Conservation (phyloP, 2,329 filamentous ascomycete genomes). For the Alternaria longipes region DNA sequence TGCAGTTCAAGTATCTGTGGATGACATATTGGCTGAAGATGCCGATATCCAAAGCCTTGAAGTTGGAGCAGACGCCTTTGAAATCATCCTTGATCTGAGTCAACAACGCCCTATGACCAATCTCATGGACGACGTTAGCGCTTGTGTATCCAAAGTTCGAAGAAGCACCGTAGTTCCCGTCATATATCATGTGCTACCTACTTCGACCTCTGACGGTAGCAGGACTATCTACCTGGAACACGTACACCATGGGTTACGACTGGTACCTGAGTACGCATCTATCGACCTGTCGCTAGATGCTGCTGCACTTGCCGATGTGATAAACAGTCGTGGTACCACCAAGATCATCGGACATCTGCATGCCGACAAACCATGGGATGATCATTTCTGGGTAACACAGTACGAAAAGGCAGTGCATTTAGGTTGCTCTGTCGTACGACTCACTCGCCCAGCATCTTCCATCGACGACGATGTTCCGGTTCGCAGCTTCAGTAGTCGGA, state of each 20-base stretch:
- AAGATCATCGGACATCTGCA: constrained; percentile 69
- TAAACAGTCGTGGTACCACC: constrained; percentile 63
- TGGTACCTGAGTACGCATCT: constrained; percentile 68
- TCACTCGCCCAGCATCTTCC: constrained; percentile 65
- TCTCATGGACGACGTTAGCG: constrained; percentile 60
- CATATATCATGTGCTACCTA: constrained; percentile 50
- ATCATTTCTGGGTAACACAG: constrained; percentile 63
- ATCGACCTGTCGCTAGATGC: constrained; percentile 69
- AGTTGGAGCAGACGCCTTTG: constrained; percentile 72
- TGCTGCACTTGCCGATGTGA: constrained; percentile 60
- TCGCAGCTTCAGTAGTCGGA: constrained; percentile 62
- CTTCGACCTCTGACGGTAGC: constrained; percentile 36
- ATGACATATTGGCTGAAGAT: constrained; percentile 62
- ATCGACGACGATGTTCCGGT: constrained; percentile 72
- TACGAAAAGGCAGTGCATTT: constrained; percentile 67
- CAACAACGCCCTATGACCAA: constrained; percentile 21
- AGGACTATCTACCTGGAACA: constrained; percentile 63
- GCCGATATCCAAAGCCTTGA: constrained; percentile 72
- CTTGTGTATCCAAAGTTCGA: constrained; percentile 67
- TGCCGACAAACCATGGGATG: constrained; percentile 64
- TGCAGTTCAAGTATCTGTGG: constrained; percentile 69
- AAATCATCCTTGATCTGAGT: constrained; percentile 63
- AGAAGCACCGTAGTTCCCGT: constrained; percentile 66
- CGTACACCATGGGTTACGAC: constrained; percentile 66
- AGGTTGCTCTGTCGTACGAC: constrained; percentile 69